A percentile compares a stretch with the other conserved stretches of the same genome.
Evolutionary conservation across 441 rosid species (phyloP).

Genomic region (Euphorbia corollata): DNA sequence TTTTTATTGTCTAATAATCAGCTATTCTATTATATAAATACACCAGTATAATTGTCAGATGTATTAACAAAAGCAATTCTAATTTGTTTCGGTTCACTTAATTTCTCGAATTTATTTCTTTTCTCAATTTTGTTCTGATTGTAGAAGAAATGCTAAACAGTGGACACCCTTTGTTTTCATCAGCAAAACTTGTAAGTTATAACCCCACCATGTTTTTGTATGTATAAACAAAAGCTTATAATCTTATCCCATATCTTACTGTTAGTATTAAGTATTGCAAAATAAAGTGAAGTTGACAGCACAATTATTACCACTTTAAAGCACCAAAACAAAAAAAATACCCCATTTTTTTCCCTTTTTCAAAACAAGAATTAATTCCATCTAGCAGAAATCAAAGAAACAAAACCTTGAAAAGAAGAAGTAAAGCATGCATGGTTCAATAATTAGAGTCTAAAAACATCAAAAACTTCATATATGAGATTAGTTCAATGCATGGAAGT

Average conservation of each 20-base stretch:
- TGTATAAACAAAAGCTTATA: neutral
- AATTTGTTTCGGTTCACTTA: too few species aligned
- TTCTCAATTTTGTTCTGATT: too few species aligned
- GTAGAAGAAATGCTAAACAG: neutral
- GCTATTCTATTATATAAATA: too few species aligned
- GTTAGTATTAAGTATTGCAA: neutral
- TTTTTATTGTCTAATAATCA: too few species aligned
- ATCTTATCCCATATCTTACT: conserved; percentile 2
- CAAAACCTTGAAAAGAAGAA: neutral
- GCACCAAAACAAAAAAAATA: neutral
- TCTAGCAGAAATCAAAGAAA: neutral
- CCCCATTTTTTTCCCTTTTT: neutral
- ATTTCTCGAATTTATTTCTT: too few species aligned
- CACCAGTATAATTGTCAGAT: too few species aligned
- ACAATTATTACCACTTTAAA: neutral
- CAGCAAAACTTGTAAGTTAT: conserved; percentile 10
- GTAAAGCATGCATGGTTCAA: conserved; percentile 7
- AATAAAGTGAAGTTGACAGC: conserved; percentile 15
- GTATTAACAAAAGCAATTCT: too few species aligned
- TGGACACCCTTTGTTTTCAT: neutral
- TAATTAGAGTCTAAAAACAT: neutral
- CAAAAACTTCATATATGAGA: neutral
- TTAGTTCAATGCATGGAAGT: neutral
- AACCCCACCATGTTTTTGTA: neutral
- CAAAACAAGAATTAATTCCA: neutral